Base-by-base conservation (phyloP, 1,284 basidiomycete genomes). In the Rhodofomes roseus region DNA sequence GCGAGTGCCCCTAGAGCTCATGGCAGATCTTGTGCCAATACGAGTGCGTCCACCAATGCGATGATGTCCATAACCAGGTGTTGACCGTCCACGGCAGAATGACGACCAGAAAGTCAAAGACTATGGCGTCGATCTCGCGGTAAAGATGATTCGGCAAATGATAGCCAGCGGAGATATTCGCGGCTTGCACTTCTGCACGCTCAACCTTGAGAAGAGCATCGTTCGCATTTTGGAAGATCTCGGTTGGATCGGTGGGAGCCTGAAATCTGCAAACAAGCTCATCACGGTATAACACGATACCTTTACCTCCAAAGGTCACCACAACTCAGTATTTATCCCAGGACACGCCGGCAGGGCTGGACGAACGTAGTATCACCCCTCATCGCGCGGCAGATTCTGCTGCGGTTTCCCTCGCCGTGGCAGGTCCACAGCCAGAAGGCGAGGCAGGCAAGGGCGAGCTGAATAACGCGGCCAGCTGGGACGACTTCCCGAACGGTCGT, bases 401-500 rank as follows among this genome's bases (percentile, higher is more conserved):
- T 0, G 79, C 82, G 2, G 76, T 75, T 27, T 76, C 77, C 25
- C 67, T 88, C 6, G 70, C 75, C 11, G 72, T 71, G 12, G 73
- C 79, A 20, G 71, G 58, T 57, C 74, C 59, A 66, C 71, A 44
- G 11, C 63, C 65, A 2, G 83, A 86, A 8, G 71, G 70, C 1
- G 86, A 89, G 62, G 82, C 77, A n/a, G 86, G 88, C 29, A 81
- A 82, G 53, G 89, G 89, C 8, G 90, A 92, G 64, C 75, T 88
- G 7, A 91, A 90, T 67, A 82, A 87, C 62, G 87, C 88, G 0
- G 81, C 87, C 2, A 85, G 84, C 22, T 99, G 96, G 96, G 97
- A 99, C 72, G 97, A 99, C 72, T 99, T 97, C 73, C 96, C 96
- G 4, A 99, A 99, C 70, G 96, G 96, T 56, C 88, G 96, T n/a